Conservation (phyloP, 768 basidiomycete species). For the Pisolithus albus region DNA sequence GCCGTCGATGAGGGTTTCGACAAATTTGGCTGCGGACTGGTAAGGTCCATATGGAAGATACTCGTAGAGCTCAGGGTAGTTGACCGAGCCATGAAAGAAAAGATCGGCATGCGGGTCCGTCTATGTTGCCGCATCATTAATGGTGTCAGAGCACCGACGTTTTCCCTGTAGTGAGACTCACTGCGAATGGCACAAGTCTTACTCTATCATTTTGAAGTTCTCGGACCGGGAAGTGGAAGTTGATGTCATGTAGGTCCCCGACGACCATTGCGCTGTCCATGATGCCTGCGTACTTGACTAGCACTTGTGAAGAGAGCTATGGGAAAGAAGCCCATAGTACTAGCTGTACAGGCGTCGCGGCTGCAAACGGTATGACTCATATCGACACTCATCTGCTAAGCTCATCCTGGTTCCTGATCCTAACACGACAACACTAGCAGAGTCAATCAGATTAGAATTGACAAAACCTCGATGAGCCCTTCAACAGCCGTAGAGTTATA, state of each 20-base stretch:
- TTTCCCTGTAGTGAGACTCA: conserved; percentile 16
- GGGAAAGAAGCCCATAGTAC: no score
- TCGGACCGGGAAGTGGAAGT: conserved; percentile 47
- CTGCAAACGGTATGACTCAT: no score
- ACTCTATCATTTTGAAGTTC: conserved; percentile 42
- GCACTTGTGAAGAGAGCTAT: no score
- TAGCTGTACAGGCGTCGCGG: no score
- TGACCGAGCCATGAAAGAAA: conserved; percentile 30
- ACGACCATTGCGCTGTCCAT: neutral
- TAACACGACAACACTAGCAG: no score
- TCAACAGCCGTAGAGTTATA: conserved; percentile 28
- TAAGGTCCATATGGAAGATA: conserved; percentile 51
- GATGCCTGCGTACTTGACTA: neutral
- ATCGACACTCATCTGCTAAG: no score
- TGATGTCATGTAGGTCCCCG: conserved; percentile 28
- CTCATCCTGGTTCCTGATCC: no score
- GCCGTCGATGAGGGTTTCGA: conserved; percentile 28
- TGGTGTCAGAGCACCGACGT: neutral
- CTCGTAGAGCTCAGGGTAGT: conserved; percentile 36
- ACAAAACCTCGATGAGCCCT: conserved; percentile 30
- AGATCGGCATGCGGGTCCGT: conserved; percentile 38
- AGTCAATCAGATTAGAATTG: conserved; percentile 20
- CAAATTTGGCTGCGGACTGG: conserved; percentile 29
- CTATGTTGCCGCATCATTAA: conserved; percentile 22
- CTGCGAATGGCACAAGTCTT: conserved; percentile 46